These are phyloP conservation scores for Mucor saturninus DNA, from an alignment of 371 early-diverging fungal genomes.

Conservation along the genomic window DNA sequence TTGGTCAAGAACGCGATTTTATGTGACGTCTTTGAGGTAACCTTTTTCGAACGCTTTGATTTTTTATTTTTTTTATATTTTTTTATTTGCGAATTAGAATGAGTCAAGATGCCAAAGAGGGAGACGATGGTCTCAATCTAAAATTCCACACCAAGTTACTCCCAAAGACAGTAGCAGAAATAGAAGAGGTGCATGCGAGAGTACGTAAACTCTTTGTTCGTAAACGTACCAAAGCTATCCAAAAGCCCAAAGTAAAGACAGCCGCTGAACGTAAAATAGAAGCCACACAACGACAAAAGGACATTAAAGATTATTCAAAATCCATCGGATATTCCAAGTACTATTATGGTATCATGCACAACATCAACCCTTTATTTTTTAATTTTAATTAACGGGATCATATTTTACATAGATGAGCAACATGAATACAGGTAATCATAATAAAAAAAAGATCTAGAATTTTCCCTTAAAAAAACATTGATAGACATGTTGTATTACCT, in stretches of 20 bases:
- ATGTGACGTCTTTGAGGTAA: not conserved
- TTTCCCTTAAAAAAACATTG: not conserved
- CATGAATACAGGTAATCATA: constrained; percentile 34
- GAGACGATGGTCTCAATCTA: not conserved
- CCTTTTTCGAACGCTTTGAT: not conserved
- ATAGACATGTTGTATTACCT: constrained; percentile 79
- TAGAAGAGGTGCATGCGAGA: constrained; percentile 12
- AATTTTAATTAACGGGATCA: too few species aligned
- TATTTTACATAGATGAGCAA: constrained; percentile 25
- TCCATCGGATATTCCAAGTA: constrained; percentile 68
- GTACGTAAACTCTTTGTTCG: not conserved
- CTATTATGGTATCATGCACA: constrained; percentile 50
- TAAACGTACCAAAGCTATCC: not conserved
- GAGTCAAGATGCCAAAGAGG: constrained; percentile 2
- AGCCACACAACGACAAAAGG: constrained; percentile 32
- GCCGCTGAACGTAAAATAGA: constrained; percentile 8
- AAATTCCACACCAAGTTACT: constrained; percentile 7
- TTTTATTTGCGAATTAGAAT: not conserved
- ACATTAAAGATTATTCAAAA: constrained; percentile 52
- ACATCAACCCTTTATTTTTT: not conserved
- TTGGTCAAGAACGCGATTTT: not conserved
- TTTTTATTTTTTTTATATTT: constrained; percentile 1
- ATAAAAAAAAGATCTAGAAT: constrained; percentile 2
- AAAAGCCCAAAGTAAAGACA: not conserved
- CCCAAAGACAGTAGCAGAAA: constrained; percentile 19